Base-by-base conservation (phyloP, 106 monocot species). In the Chionographis japonica region DNA sequence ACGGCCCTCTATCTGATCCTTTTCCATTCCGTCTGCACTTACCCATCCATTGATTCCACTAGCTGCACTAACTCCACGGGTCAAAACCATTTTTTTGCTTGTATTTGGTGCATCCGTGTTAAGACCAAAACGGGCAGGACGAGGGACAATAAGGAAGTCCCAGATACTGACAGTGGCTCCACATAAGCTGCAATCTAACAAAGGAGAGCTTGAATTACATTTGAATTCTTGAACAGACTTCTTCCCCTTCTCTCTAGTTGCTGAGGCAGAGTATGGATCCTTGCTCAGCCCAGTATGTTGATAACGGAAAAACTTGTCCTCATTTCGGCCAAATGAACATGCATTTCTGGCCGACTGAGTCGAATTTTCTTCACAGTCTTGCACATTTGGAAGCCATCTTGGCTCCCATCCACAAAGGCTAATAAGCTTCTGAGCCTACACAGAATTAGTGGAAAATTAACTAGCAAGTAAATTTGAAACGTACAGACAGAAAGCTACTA, bases 391-490 rank as follows among this genome's bases (percentile, higher is more conserved):
- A 72, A 92, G 97, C 97, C 97, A 98, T 81, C 89, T 84, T 27
- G 97, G 85, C 72, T 98, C 97, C 97, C 97, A 98, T 59, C 97
- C 97, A 79, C 97, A 98, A 37, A 98, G 69, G 76, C 97, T 92
- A 57, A 98, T 90, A 65, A 92, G 74, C 74, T 87, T 98, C 64
- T 89, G 92, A 17, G 89, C 92, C 92, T 97, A 66, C 8, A 61
- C 43, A 72, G 12, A 65, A 68, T 74, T 54, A 77, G 35, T 63
- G 7, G 60, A 15, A 7, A 41, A 36, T 59, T 37, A 68, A n/a
- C 17, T 37, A 40, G 16, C 1, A 18, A 70, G 4, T 71, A 42
- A 43, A 16, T 70, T 50, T 58, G 68, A 8, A 19, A 64, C 62
- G 6, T 9, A 27, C 3, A 77, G 76, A n/a, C 39, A 62, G 4